These are phyloP conservation scores for Sutorius australiensis DNA, from an alignment of 768 basidiomycete genomes.

Conservation along the genomic window DNA sequence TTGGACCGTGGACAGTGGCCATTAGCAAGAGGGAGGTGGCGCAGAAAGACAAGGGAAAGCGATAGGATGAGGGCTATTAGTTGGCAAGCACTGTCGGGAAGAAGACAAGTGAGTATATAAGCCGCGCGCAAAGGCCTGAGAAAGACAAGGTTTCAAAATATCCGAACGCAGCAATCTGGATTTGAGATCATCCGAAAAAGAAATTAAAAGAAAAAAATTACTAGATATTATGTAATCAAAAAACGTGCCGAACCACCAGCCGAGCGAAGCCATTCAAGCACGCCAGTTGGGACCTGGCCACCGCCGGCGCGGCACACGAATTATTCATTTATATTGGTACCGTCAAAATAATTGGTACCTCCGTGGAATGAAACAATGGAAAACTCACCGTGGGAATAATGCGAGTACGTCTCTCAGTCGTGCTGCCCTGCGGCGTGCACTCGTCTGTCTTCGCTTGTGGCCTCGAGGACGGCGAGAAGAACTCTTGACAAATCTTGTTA, in stretches of 20 bases:
- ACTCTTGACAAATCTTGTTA: constrained; percentile 22
- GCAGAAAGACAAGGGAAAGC: constrained; percentile 2
- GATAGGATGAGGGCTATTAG: constrained; percentile 10
- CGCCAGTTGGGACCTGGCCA: constrained; percentile 21
- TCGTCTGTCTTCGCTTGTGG: constrained; percentile 28
- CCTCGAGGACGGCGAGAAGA: constrained; percentile 33
- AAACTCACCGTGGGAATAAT: constrained; percentile 31
- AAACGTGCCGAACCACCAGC: constrained; percentile 25
- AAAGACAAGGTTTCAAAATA: constrained; percentile 17
- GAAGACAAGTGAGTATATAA: constrained; percentile 24
- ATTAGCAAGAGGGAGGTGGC: constrained; percentile 22
- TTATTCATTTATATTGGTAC: constrained; percentile 28
- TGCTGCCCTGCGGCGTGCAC: constrained; percentile 11
- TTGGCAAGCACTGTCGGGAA: constrained; percentile 15
- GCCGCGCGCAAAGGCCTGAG: constrained; percentile 10
- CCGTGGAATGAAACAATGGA: constrained; percentile 29
- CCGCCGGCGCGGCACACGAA: constrained; percentile 23
- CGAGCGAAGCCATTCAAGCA: constrained; percentile 21
- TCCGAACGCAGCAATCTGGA: constrained; percentile 12
- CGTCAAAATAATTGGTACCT: constrained; percentile 20
- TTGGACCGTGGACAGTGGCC: constrained; percentile 32
- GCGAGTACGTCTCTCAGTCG: constrained; percentile 13
- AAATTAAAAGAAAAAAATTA: background rate
- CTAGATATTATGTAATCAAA: constrained; percentile 18
- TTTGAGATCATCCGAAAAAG: constrained; percentile 9